Evolutionary conservation across 1,284 basidiomycete genomes (phyloP).

Genomic region (Leucoagaricus sp.): DNA sequence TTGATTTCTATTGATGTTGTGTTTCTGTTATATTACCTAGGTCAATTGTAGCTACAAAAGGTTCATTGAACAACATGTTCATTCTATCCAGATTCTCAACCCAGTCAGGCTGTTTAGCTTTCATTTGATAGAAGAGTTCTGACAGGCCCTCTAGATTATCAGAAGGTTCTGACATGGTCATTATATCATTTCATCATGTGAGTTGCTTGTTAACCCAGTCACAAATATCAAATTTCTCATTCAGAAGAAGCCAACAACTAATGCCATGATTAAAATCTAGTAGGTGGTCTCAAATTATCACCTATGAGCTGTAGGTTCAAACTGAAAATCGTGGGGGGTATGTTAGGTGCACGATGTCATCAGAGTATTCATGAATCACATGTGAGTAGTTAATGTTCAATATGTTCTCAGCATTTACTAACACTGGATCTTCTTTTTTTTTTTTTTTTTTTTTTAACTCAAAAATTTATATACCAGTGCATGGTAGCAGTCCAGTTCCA

Average conservation of each 20-base stretch:
- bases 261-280: neutral
- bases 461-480: no score
- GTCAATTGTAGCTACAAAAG: no score
- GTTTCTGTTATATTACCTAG: no score
- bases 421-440: no score
- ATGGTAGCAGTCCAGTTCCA: no score
- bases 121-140: no score
- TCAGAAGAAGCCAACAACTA: neutral
- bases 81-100: no score
- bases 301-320: neutral
- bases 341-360: neutral
- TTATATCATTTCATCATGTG: neutral
- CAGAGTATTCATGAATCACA: neutral
- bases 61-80: no score
- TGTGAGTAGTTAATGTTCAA: neutral
- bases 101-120: no score
- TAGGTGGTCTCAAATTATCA: neutral
- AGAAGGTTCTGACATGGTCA: no score
- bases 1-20: conserved; percentile 17
- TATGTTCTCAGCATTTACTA: neutral
- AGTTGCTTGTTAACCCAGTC: neutral
- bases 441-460: no score
- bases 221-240: neutral
- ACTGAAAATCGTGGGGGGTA: neutral
- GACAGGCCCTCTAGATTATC: no score